Conservation (phyloP, 2,329 filamentous ascomycete species). For the Colletotrichum gigasporum region DNA sequence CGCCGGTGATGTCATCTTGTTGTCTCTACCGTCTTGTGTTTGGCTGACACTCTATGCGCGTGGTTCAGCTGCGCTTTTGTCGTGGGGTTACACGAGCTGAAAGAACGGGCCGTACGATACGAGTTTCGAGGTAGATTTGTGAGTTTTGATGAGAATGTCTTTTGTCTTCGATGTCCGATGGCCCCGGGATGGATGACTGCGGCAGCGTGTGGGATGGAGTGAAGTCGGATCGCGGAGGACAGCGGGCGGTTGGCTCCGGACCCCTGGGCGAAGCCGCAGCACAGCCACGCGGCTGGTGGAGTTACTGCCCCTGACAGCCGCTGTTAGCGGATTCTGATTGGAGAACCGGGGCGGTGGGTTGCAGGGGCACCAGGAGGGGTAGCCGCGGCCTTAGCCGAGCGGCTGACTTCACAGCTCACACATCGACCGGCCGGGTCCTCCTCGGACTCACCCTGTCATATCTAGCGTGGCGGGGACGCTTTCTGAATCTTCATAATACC, state of each 20-base stretch:
- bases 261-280: neutral
- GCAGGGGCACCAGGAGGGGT: neutral
- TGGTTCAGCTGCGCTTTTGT: neutral
- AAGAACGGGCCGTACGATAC: too few species aligned
- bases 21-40: neutral
- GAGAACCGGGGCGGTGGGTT: neutral
- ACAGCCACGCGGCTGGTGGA: conserved; percentile 25
- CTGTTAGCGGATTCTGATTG: neutral
- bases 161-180: neutral
- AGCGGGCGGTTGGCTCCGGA: neutral
- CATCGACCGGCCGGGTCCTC: neutral
- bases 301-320: conserved; percentile 3
- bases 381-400: conserved; percentile 12
- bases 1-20: conserved; percentile 25
- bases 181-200: neutral
- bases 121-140: neutral
- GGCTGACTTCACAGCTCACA: conserved; percentile 1
- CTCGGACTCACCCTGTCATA: neutral
- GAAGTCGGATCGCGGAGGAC: conserved; percentile 14
- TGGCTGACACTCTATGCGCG: neutral
- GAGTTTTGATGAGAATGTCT: neutral
- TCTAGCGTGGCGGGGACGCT: neutral
- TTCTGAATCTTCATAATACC: too few species aligned
- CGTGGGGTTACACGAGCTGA: conserved; percentile 9
- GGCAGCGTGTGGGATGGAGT: conserved; percentile 14